Evolutionary conservation across 495 filamentous ascomycete species (phyloP).

Genomic region (Chaetomium tenue): DNA sequence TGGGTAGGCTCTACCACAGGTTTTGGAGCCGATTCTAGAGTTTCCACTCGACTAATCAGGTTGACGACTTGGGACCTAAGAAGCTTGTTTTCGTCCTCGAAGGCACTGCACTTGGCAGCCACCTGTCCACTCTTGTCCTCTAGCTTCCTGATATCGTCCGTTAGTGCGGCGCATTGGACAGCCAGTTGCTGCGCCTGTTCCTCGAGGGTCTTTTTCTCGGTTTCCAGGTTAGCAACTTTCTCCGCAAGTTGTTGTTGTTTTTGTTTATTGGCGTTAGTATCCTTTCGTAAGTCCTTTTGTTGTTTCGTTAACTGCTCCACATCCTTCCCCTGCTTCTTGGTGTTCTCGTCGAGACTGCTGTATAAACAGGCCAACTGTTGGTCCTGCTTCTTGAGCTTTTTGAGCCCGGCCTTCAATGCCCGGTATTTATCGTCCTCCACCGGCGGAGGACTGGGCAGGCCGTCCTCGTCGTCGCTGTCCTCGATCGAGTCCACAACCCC

Average conservation of each 20-base stretch:
- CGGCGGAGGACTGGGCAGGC: too few relatives aligned
- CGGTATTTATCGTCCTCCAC: not conserved
- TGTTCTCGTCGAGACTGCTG: constrained; percentile 5
- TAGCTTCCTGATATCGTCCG: not conserved
- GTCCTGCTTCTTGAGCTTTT: constrained; percentile 6
- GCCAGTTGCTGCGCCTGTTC: not conserved
- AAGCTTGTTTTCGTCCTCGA: constrained; percentile 14
- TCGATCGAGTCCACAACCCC: not conserved
- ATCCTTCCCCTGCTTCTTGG: not conserved
- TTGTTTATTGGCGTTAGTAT: not conserved
- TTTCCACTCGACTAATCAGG: constrained; percentile 5
- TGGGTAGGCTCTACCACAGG: not conserved
- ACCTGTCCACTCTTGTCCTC: not conserved
- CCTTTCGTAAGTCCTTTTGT: not conserved
- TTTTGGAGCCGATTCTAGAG: not conserved
- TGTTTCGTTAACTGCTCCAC: constrained; percentile 4
- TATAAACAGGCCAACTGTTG: not conserved
- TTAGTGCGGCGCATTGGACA: not conserved
- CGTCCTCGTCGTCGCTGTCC: constrained; percentile 6
- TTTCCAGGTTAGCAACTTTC: not conserved
- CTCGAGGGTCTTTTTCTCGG: not conserved
- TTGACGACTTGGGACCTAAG: not conserved
- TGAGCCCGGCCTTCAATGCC: not conserved
- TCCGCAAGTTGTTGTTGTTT: not conserved
- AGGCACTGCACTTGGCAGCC: constrained; percentile 1